These are phyloP conservation scores for Coemansia sp. DNA, from an alignment of 192 early-diverging fungal genomes.

Conservation along the genomic window DNA sequence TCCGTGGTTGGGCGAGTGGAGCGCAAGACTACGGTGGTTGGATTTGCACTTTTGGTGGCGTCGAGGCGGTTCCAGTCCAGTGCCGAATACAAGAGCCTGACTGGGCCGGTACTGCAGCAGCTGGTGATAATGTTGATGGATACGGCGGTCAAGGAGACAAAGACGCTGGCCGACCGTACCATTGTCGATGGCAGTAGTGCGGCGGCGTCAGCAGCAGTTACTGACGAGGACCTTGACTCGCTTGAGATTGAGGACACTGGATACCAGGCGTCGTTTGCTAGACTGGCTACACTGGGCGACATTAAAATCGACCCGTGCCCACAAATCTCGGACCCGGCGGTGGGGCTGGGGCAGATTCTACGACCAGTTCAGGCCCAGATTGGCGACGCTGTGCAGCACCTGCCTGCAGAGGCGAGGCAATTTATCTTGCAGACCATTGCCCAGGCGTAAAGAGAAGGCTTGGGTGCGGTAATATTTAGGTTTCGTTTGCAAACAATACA, in stretches of 20 bases:
- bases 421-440: conserved; percentile 19
- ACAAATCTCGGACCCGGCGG: conserved; percentile 38
- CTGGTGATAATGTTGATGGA: conserved; percentile 46
- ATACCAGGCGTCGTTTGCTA: conserved; percentile 82
- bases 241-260: conserved; percentile 81
- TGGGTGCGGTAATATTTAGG: neutral
- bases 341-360: conserved; percentile 33
- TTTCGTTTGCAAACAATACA: neutral
- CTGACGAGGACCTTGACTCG: conserved; percentile 63
- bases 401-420: conserved; percentile 16
- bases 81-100: conserved; percentile 12
- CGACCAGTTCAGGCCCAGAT: conserved; percentile 21
- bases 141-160: conserved; percentile 35
- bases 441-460: neutral
- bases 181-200: conserved; percentile 24
- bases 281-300: conserved; percentile 68
- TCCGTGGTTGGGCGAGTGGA: conserved; percentile 40
- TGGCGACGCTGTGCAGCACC: conserved; percentile 14
- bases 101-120: conserved; percentile 33
- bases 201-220: conserved; percentile 35
- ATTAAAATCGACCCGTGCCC: conserved; percentile 67
- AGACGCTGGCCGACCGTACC: conserved; percentile 25
- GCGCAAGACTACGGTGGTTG: conserved; percentile 50
- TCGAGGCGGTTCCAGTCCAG: conserved; percentile 24
- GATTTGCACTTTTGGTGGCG: conserved; percentile 41